A percentile compares a stretch with the other conserved stretches of the same genome.
These are phyloP conservation scores for Salix viminalis DNA, from an alignment of 345 rosid species.

Conservation along the genomic window DNA sequence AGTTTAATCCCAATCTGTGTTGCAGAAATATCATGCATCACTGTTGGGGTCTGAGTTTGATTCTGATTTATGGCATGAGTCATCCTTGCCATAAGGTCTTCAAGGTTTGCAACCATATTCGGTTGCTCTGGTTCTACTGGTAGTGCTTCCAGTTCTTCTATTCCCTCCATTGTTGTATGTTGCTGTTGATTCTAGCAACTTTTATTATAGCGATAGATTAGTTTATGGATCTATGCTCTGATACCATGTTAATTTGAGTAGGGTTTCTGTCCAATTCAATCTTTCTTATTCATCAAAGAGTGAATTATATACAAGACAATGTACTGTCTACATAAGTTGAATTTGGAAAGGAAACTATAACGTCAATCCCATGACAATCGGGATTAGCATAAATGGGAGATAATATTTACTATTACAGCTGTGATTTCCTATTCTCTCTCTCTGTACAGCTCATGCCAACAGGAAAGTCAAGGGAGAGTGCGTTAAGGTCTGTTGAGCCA, in stretches of 20 bases:
- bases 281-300: too few species aligned
- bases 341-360: too few species aligned
- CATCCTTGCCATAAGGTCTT: background rate
- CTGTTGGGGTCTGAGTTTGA: background rate
- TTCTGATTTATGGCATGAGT: background rate
- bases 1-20: background rate
- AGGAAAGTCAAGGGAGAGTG: background rate
- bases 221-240: background rate
- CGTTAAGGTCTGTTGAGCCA: background rate
- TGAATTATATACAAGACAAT: rapidly evolving
- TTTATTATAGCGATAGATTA: background rate
- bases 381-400: too few species aligned
- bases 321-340: too few species aligned
- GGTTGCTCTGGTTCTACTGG: background rate
- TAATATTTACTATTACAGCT: too few species aligned
- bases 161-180: background rate
- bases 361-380: too few species aligned
- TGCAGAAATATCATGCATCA: background rate
- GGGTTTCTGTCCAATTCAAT: too few species aligned
- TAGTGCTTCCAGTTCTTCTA: background rate
- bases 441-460: too few species aligned
- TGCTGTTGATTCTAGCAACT: background rate
- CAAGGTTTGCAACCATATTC: background rate
- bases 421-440: too few species aligned
- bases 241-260: background rate